Percentiles rank a stretch among this genome's conserved stretches.
These are phyloP conservation scores for Curvularia spicifera DNA, from an alignment of 2,329 filamentous ascomycete genomes.

Conservation along the genomic window DNA sequence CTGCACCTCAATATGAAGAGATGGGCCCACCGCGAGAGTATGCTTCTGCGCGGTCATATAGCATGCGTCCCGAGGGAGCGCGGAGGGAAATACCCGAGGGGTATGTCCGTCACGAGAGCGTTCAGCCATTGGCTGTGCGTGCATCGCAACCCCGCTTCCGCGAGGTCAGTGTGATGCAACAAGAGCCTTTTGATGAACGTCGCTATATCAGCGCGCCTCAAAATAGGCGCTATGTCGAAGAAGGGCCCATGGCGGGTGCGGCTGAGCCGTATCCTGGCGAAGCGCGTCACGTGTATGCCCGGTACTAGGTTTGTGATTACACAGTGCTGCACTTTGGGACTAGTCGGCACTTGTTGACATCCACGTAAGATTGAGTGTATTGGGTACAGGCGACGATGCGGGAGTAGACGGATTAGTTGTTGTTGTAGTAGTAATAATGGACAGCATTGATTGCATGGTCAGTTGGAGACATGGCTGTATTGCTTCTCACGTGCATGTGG, in stretches of 20 bases:
- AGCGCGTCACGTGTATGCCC: slow-evolving; percentile 45
- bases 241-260: slow-evolving; percentile 39
- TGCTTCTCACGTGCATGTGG: background rate
- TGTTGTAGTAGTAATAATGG: slow-evolving; percentile 1
- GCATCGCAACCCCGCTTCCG: slow-evolving; percentile 45
- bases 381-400: background rate
- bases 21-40: slow-evolving; percentile 48
- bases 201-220: slow-evolving; percentile 44
- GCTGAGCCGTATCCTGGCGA: slow-evolving; percentile 40
- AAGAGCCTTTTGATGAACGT: slow-evolving; percentile 42
- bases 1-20: slow-evolving; percentile 45
- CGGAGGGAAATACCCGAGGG: slow-evolving; percentile 45
- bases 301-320: slow-evolving; percentile 34
- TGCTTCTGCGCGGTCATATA: slow-evolving; percentile 45
- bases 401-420: background rate
- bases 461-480: too few species aligned
- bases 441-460: background rate
- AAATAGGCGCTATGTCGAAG: slow-evolving; percentile 51
- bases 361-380: slow-evolving; percentile 6
- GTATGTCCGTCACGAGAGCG: slow-evolving; percentile 50
- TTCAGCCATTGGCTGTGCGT: slow-evolving; percentile 48
- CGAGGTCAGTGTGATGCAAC: slow-evolving; percentile 52
- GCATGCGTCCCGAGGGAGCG: slow-evolving; percentile 48
- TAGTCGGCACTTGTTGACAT: background rate
- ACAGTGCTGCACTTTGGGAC: background rate